Percentiles rank a stretch among this genome's conserved stretches.
Evolutionary conservation across 208 protist species (phyloP).

Genomic region (Crithidia acanthocephali): DNA sequence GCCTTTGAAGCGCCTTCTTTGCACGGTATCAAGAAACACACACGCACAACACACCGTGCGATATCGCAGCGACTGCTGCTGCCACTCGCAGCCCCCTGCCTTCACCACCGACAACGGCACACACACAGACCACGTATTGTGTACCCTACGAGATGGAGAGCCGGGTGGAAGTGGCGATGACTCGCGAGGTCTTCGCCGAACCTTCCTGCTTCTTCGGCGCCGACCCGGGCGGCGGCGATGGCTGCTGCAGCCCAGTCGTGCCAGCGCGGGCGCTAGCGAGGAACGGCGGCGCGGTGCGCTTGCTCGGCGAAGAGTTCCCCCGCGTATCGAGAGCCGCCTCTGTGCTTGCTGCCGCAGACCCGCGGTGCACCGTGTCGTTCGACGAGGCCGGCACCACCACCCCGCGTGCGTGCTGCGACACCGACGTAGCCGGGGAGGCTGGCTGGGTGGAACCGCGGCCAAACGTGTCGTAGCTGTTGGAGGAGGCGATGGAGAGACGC

Average conservation of each 20-base stretch:
- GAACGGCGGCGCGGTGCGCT: not conserved
- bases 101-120: too few species aligned
- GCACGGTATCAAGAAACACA: too few species aligned
- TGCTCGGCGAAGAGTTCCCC: constrained; percentile 5
- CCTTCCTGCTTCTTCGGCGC: constrained; percentile 1
- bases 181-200: not conserved
- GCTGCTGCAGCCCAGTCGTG: not conserved
- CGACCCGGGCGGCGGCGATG: not conserved
- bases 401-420: not conserved
- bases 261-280: not conserved
- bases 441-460: not conserved
- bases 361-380: not conserved
- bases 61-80: not conserved
- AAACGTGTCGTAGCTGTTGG: not conserved
- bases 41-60: too few species aligned
- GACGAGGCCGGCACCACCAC: not conserved
- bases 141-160: not conserved
- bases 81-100: not conserved
- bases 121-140: not conserved
- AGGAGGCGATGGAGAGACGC: not conserved
- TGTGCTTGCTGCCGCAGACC: not conserved
- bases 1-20: too few species aligned
- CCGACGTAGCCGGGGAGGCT: constrained; percentile 1
- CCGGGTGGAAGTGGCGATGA: constrained; percentile 9
- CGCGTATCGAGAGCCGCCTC: not conserved